Conservation (phyloP, 2,329 filamentous ascomycete species). For the Clarireedia sp. region DNA sequence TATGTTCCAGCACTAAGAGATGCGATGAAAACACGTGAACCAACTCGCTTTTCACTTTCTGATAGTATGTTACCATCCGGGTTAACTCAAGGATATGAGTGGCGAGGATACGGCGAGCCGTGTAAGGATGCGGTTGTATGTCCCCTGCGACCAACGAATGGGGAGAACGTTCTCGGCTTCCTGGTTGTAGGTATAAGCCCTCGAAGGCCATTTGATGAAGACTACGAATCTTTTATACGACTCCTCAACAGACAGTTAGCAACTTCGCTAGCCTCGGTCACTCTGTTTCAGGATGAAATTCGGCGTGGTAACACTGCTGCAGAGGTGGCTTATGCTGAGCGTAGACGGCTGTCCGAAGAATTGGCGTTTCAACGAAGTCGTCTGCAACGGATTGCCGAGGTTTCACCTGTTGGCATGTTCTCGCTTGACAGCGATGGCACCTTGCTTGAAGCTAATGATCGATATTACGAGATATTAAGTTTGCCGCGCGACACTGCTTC, state of each 20-base stretch:
- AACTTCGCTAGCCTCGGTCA: conserved; percentile 73
- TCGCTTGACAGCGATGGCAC: conserved; percentile 63
- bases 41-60: conserved; percentile 57
- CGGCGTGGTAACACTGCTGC: conserved; percentile 64
- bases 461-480: conserved; percentile 65
- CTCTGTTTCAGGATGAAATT: conserved; percentile 78
- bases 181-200: conserved; percentile 51
- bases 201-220: conserved; percentile 66
- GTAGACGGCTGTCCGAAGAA: conserved; percentile 21
- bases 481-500: conserved; percentile 50
- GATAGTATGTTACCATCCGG: conserved; percentile 55
- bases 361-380: conserved; percentile 20
- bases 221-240: conserved; percentile 71
- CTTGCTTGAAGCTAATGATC: conserved; percentile 74
- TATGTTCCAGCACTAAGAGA: conserved; percentile 71
- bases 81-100: conserved; percentile 60
- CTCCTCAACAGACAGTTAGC: conserved; percentile 67
- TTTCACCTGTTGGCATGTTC: conserved; percentile 75
- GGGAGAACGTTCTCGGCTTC: conserved; percentile 49
- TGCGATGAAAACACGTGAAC: conserved; percentile 58
- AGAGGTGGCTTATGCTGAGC: conserved; percentile 61
- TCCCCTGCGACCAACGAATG: conserved; percentile 62
- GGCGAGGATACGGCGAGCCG: conserved; percentile 62
- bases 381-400: conserved; percentile 62
- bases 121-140: conserved; percentile 66